A percentile compares a stretch with the other conserved stretches of the same genome.
phyloP scores from a whole-genome alignment of 345 rosid genomes.

The Murraya paniculata region DNA sequence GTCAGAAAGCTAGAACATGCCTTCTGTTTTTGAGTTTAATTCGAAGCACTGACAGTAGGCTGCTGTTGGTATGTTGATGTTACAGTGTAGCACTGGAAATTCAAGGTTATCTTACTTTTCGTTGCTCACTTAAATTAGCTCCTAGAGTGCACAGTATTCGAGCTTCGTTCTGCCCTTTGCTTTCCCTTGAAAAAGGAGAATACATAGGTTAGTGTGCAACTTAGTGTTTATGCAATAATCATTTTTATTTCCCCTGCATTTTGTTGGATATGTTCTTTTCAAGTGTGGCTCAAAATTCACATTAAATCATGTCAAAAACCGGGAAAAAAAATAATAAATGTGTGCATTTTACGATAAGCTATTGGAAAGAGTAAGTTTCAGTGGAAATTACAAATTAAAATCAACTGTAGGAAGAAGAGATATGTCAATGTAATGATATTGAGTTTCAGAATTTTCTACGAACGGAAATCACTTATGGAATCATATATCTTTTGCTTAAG shows the following conservation, averaged over 20 bases:
- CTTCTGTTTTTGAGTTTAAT: not conserved
- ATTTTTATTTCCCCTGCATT: not conserved
- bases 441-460: no score
- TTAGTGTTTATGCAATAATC: not conserved
- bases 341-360: not conserved
- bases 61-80: constrained; percentile 19
- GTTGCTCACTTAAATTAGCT: constrained; percentile 78
- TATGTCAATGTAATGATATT: no score
- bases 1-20: constrained; percentile 30
- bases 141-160: constrained; percentile 67
- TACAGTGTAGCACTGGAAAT: constrained; percentile 79
- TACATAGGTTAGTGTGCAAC: constrained; percentile 58
- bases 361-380: not conserved
- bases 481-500: not conserved
- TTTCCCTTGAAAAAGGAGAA: constrained; percentile 92
- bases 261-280: not conserved
- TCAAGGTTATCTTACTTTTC: constrained; percentile 80
- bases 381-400: not conserved
- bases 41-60: constrained; percentile 5
- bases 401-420: not conserved
- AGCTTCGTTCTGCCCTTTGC: constrained; percentile 87
- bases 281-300: not conserved
- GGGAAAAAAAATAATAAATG: no score
- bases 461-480: no score
- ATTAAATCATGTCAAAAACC: not conserved